Conservation (phyloP, 2,329 filamentous ascomycete genomes). For the Teratosphaeria zuluensis region DNA sequence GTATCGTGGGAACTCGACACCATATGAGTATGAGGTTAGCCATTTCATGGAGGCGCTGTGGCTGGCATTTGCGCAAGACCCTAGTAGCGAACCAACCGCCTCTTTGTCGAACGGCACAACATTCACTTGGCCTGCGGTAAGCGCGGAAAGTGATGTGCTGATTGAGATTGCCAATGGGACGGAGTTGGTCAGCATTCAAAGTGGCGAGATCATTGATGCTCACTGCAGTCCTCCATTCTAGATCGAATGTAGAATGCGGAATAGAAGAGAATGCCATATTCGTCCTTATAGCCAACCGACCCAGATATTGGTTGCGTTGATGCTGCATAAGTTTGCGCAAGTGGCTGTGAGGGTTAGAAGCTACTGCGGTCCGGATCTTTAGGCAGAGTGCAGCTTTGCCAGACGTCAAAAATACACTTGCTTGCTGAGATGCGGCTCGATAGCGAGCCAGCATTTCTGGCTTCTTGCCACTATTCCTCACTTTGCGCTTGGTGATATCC, state of each 20-base stretch:
- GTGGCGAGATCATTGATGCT: neutral
- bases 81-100: neutral
- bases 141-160: neutral
- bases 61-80: neutral
- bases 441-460: neutral
- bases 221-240: neutral
- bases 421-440: neutral
- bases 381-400: neutral
- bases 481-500: neutral
- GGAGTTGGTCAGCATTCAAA: neutral
- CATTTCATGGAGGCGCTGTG: constrained; percentile 25
- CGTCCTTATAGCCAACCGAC: too few species aligned
- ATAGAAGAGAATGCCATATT: too few species aligned
- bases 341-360: too few species aligned
- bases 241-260: neutral
- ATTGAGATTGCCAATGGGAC: constrained; percentile 1
- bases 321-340: too few species aligned
- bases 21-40: constrained; percentile 17
- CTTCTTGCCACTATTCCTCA: neutral
- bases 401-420: neutral
- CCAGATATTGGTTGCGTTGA: neutral
- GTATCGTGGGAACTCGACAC: constrained; percentile 12
- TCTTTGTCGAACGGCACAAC: neutral
- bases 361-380: too few species aligned
- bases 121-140: constrained; percentile 1